Evolutionary conservation across 768 basidiomycete genomes (phyloP), one percentile per base, ranked within the genome.

Genomic region (Agrocybe pediades): DNA sequence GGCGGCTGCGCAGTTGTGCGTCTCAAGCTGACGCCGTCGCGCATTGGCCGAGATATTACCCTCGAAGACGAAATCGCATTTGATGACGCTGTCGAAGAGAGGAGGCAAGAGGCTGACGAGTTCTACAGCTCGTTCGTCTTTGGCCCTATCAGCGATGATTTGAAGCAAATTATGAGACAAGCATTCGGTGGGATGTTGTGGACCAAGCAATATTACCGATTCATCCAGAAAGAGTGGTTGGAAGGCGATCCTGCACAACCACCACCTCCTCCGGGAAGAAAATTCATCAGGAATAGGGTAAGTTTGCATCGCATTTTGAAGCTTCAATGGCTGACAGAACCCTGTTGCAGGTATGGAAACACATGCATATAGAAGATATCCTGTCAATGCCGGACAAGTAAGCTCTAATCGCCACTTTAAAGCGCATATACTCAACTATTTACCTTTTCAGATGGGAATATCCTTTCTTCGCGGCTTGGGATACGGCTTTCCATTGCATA

Each of bases 361-460:
- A 99, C 72, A 80, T 99, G 76, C 86, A 98, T 67, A 87, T 95
- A 54, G 92, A 91, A 48, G 97, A 99, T 66, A 86, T 99, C 57
- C 80, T 99, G 36, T 98, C 95, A 11, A 98, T 99, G 97, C 97
- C 97, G 6, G 96, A 99, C 73, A 99, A 99, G 88, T 96, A 56
- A 19, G 80, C 71, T 21, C 33, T 0, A 20, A n/a, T 46, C 6
- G 6, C 47, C 21, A 43, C 41, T 19, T 25, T 36, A 33, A 33
- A 20, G 49, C 30, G 51, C 41, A 16, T 46, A 47, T 43, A 60
- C 46, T 55, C 49, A 30, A 30, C 43, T 27, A 24, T 51, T 33
- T 27, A 24, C 13, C 27, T 26, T 54, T 56, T 42, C 45, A 91
- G 88, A 69, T 92, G 97, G 97, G 97, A 99, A 72, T 98, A 98